These are phyloP conservation scores for Chytriomyces confervae DNA, from an alignment of 192 early-diverging fungal species.

Conservation along the genomic window DNA sequence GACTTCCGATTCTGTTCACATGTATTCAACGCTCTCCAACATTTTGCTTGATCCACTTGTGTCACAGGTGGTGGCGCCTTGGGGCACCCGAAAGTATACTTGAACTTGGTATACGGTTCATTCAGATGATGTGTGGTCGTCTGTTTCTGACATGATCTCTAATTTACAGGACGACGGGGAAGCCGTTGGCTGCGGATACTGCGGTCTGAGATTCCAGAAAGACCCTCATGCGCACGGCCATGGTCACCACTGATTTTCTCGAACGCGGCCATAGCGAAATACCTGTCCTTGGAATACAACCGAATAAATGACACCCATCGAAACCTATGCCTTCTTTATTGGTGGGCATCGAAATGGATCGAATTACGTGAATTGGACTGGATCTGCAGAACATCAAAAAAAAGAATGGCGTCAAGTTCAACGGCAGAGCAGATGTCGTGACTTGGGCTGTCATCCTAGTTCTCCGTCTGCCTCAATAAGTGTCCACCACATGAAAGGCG, in stretches of 20 bases:
- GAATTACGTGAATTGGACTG: too few species aligned
- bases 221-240: constrained; percentile 35
- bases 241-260: constrained; percentile 21
- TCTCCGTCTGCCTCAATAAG: too few species aligned
- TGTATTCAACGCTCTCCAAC: background rate
- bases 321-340: too few species aligned
- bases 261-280: too few species aligned
- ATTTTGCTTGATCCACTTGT: constrained; percentile 2
- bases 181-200: constrained; percentile 35
- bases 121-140: background rate
- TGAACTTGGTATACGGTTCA: constrained; percentile 76
- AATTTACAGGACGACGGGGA: constrained; percentile 33
- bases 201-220: constrained; percentile 35
- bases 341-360: too few species aligned
- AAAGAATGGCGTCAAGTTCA: too few species aligned
- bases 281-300: too few species aligned
- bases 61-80: constrained; percentile 78
- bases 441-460: too few species aligned
- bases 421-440: too few species aligned
- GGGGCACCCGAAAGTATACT: constrained; percentile 93
- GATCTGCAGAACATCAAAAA: too few species aligned
- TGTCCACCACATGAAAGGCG: too few species aligned
- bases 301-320: too few species aligned
- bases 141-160: background rate
- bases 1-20: background rate